Percentiles rank a stretch among this genome's conserved stretches.
These are phyloP conservation scores for Endothia cerciana DNA, from an alignment of 2,329 filamentous ascomycete genomes.

Conservation along the genomic window DNA sequence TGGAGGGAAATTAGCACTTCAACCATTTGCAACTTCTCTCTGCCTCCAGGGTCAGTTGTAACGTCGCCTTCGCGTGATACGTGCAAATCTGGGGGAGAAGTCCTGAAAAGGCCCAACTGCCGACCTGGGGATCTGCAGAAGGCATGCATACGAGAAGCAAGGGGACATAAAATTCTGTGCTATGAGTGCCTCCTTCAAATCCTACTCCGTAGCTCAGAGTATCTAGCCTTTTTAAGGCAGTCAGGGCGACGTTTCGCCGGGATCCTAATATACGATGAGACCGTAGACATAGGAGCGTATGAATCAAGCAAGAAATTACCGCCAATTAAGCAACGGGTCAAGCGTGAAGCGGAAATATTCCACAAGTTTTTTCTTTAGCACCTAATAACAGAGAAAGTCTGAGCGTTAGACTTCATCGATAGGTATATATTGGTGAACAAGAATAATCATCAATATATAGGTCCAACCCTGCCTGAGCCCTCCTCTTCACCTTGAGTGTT, in stretches of 20 bases:
- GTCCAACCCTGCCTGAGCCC: background rate
- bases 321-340: background rate
- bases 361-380: background rate
- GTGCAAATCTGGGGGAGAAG: background rate
- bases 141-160: background rate
- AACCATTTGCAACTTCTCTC: background rate
- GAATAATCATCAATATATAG: background rate
- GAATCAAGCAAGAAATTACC: background rate
- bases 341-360: background rate
- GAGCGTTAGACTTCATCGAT: background rate
- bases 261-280: background rate
- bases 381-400: background rate
- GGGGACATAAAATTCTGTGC: background rate
- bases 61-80: background rate
- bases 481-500: background rate
- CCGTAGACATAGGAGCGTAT: background rate
- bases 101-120: background rate
- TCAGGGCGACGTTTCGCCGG: background rate
- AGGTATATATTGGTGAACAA: background rate
- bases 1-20: constrained; percentile 7
- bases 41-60: background rate
- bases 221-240: background rate
- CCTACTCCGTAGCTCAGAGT: background rate
- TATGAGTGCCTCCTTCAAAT: background rate
- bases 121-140: background rate